Conservation (phyloP, 169 alveolate species). For the Plasmodium reichenowi region DNA sequence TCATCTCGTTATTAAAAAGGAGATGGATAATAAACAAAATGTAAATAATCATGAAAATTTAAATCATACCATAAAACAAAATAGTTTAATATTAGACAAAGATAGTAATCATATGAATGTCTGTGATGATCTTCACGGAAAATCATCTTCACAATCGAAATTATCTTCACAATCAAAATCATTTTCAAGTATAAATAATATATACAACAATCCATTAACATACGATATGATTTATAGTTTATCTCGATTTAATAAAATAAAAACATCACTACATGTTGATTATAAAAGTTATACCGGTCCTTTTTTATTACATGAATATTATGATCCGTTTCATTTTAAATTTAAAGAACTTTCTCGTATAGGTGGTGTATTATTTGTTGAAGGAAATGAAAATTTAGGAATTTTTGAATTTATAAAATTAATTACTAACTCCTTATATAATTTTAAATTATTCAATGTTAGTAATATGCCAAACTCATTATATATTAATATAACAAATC, state of each 20-base stretch:
- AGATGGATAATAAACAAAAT: neutral
- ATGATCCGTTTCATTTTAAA: constrained; percentile 79
- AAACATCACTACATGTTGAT: constrained; percentile 40
- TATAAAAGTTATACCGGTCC: constrained; percentile 76
- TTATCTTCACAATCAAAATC: too few relatives aligned
- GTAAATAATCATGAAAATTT: neutral
- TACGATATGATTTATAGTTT: constrained; percentile 42
- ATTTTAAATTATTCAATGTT: constrained; percentile 69
- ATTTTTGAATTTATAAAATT: constrained; percentile 75
- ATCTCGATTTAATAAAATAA: constrained; percentile 44
- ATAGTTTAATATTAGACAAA: neutral
- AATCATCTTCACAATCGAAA: neutral
- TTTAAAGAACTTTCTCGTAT: constrained; percentile 68
- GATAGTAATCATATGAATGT: neutral
- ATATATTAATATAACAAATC: constrained; percentile 78
- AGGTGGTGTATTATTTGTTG: constrained; percentile 79
- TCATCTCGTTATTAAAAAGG: neutral
- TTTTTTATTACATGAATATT: constrained; percentile 79
- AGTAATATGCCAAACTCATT: constrained; percentile 82
- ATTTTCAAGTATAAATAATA: neutral
- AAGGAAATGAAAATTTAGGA: constrained; percentile 80
- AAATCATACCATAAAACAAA: neutral
- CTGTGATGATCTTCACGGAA: neutral
- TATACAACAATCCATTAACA: neutral
- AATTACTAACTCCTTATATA: constrained; percentile 63